Evolutionary conservation across 306 rosid species (phyloP), one percentile per base, ranked within the genome.

Genomic region (Dalbergia cultrata): DNA sequence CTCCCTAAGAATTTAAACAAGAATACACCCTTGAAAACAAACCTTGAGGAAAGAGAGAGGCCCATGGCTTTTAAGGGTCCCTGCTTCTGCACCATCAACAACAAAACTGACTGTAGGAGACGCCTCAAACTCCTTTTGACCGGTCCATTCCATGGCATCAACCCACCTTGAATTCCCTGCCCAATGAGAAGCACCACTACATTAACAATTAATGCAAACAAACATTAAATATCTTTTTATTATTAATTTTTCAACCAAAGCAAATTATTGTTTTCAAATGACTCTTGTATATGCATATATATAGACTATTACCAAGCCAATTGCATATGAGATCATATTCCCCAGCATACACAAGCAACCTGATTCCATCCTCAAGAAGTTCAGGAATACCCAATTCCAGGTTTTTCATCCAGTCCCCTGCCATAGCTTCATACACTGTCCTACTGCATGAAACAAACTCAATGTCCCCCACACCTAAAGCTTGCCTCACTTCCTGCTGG

Each of bases 321-420:
- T 95, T 95, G 90, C 98, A 91, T 9, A 93, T 88, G 19, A 95
- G 92, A 87, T 95, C 99, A n/a, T 85, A 80, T 76, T 95, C 99
- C 8, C 99, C 99, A 0, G 92, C 99, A 77, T 95, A 95, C n/a
- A 90, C 77, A 74, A 93, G 93, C 75, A 90, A 68, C 77, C 69
- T 89, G 60, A 95, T 93, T 74, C 99, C 99, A 76, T 91, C 98
- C 43, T 90, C 97, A 61, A 95, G 92, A 73, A 95, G 97, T 35
- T 85, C 4, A 67, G 99, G 99, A 81, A 95, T 91, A 12, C 87
- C 96, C 16, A 87, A 91, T 84, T 90, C 98, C 31, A 89, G 81
- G 85, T 95, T 91, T 79, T 70, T 90, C 98, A 95, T 91, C 94
- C 91, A 89, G 19, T 91, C 99, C 74, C 58, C 47, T 10, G 21